A percentile compares a stretch with the other conserved stretches of the same genome.
These are phyloP conservation scores for Sarcomyxa edulis DNA, from an alignment of 768 basidiomycete genomes.

Conservation along the genomic window DNA sequence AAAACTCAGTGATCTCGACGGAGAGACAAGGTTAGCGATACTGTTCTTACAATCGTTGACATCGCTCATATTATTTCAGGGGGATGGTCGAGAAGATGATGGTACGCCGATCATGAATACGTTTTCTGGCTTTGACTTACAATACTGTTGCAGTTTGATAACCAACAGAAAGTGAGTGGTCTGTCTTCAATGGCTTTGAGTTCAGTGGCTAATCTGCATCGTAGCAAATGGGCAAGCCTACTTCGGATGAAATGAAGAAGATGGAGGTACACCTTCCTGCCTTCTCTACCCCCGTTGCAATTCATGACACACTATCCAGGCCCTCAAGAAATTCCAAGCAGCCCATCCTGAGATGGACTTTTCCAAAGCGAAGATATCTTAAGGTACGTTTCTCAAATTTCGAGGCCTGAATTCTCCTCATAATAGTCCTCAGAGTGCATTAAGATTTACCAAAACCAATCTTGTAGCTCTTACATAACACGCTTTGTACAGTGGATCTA, in stretches of 20 bases:
- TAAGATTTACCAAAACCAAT: not conserved
- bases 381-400: constrained; percentile 7
- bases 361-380: constrained; percentile 85
- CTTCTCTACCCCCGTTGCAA: not conserved
- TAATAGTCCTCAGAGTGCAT: not conserved
- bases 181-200: too few species aligned
- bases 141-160: constrained; percentile 52
- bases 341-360: constrained; percentile 94
- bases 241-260: constrained; percentile 92
- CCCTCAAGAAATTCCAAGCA: constrained; percentile 83
- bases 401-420: not conserved
- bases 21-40: constrained; percentile 75
- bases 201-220: too few species aligned
- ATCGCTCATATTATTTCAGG: constrained; percentile 30
- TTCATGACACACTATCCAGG: constrained; percentile 33
- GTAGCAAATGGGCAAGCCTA: constrained; percentile 94
- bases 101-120: constrained; percentile 46
- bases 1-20: constrained; percentile 93
- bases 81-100: constrained; percentile 99
- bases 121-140: constrained; percentile 5
- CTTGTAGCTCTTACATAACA: not conserved
- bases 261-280: constrained; percentile 54
- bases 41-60: constrained; percentile 4
- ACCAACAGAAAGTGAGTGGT: constrained; percentile 64
- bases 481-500: too few species aligned